Evolutionary conservation across 192 early-diverging fungal genomes (phyloP), one percentile per base, ranked within the genome.

Genomic region (Glomus cerebriforme): DNA sequence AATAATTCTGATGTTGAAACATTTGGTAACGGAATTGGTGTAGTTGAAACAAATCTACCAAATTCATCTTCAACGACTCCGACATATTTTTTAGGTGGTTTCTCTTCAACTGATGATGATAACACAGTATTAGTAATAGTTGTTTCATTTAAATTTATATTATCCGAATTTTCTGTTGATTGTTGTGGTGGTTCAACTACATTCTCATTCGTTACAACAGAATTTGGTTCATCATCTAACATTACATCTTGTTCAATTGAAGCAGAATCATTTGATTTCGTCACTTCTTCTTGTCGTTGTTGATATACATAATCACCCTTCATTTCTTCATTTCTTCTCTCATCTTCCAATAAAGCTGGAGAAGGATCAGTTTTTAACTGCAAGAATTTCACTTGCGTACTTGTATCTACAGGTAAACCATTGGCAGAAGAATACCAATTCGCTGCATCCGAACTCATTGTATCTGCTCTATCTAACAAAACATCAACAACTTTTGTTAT

Each of bases 401-500:
- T 37, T 37, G 22, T 2, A n/a, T 68, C 22, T 1, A 68, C 12
- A 10, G 66, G 32, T 26, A 37, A 37, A 35, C 19, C 19, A 10
- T 43, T 35, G 10, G 15, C 15, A 39, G 9, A 6, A n/a, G 17
- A 22, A 68, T 68, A 35, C 22, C 31, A 68, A 24, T 68, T n/a
- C 1, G 58, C 29, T 27, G 66, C 31, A n/a, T 59, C 35, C 0
- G 24, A 37, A 26, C 80, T 49, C 12, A 86, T 76, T 2, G n/a
- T 19, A 19, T 85, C 58, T 15, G 83, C 85, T n/a, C 60, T 58
- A 2, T 37, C 35, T 13, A 69, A 62, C 37, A 87, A 43, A 27
- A 85, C 68, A 9, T 88, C 73, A 0, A 89, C 83, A 68, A 87
- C 79, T 9, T 26, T 68, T 19, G 49, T 74, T 6, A 89, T 84